Conservation (phyloP, 1,284 basidiomycete species). For the Fistulinella staudtii region DNA sequence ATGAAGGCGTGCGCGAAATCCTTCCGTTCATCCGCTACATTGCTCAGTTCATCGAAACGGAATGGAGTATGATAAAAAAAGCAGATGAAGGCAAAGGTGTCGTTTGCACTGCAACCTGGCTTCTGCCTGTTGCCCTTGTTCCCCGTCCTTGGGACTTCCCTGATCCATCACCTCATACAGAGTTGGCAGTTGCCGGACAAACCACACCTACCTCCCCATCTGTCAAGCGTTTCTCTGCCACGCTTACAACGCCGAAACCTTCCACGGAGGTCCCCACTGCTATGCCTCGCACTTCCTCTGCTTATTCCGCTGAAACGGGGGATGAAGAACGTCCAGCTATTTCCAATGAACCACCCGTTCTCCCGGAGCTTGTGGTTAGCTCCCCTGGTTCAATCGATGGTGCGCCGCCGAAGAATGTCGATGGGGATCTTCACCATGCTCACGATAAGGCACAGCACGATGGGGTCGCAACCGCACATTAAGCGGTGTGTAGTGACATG, state of each 20-base stretch:
- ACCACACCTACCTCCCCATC: slow-evolving; percentile 22
- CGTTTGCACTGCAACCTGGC: slow-evolving; percentile 81
- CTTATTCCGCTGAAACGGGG: slow-evolving; percentile 26
- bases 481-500: slow-evolving; percentile 6
- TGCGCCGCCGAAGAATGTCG: slow-evolving; percentile 15
- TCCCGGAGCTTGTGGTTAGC: slow-evolving; percentile 36
- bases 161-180: slow-evolving; percentile 34
- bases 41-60: slow-evolving; percentile 68
- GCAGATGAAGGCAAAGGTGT: slow-evolving; percentile 71
- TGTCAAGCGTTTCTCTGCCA: slow-evolving; percentile 26
- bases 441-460: slow-evolving; percentile 20
- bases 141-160: slow-evolving; percentile 76
- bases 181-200: slow-evolving; percentile 12
- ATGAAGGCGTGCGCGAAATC: slow-evolving; percentile 69
- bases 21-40: slow-evolving; percentile 78
- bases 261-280: slow-evolving; percentile 23
- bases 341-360: slow-evolving; percentile 32
- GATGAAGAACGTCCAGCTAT: slow-evolving; percentile 28
- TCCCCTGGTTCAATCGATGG: slow-evolving; percentile 34
- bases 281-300: slow-evolving; percentile 25
- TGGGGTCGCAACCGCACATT: slow-evolving; percentile 22
- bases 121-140: slow-evolving; percentile 73
- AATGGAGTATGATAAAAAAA: slow-evolving; percentile 59
- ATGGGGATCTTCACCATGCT: slow-evolving; percentile 12
- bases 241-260: slow-evolving; percentile 30